Evolutionary conservation across 83 land plant genomes (phyloP), one percentile per base, ranked within the genome.

Genomic region (Diphasiastrum complanatum): DNA sequence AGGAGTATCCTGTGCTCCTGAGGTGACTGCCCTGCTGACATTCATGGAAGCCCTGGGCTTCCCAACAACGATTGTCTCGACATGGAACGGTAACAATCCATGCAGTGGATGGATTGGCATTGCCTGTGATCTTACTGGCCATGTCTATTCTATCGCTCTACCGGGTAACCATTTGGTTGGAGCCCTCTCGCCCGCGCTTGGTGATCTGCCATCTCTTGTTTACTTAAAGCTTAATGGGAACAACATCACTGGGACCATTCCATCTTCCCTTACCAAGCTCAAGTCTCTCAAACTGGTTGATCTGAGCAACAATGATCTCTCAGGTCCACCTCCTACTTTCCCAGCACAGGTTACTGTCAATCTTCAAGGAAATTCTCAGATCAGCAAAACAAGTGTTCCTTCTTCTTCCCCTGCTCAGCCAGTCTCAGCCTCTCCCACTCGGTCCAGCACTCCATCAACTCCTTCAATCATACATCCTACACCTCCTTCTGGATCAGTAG

Each of bases 81-180:
- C 61, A 8, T 58, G 61, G 61, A 19, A 20, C 2, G 61, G 61
- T 5, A 19, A 58, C 18, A 23, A 58, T 23, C 61, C 61, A 35
- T 58, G 61, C 33, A 5, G 8, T 3, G 12, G 25, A 4, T 58
- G 61, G 61, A 35, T 23, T 6, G 37, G 61, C 22, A 58, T 58
- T 19, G 55, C 18, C 32, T 58, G 61, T 19, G 61, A 58, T 35
- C 33, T 41, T 35, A 35, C 12, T 2, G 61, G 46, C 37, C 32
- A 36, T 18, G 61, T 58, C 8, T 30, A 22, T n/a, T 10, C 23
- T 19, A 32, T 58, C 23, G n/a, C n/a, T 41, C 43, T 58, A 5
- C 34, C 61, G 25, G 23, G 43, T 19, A 16, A 25, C n/a, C 28
- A 58, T 34, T 41, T 58, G 11, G 20, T 24, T 14, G 61, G 61